Evolutionary conservation across 495 filamentous ascomycete species (phyloP).

Genomic region (Xylaria bambusicola): DNA sequence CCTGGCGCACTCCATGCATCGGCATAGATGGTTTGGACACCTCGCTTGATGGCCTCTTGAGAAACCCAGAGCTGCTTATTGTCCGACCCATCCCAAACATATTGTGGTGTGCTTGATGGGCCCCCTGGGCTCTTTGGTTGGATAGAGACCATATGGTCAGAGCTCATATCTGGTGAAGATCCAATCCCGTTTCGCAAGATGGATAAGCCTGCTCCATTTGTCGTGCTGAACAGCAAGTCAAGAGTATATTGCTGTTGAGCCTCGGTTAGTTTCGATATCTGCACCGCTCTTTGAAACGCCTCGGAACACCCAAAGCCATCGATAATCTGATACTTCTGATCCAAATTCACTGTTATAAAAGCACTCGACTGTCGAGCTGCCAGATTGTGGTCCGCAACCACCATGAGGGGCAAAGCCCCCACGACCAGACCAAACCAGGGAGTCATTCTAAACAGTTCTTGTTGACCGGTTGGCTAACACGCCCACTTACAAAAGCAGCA

Average conservation of each 20-base stretch:
- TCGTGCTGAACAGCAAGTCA: slow-evolving; percentile 50
- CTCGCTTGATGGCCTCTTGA: slow-evolving; percentile 47
- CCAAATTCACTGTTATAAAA: slow-evolving; percentile 42
- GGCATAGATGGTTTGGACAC: slow-evolving; percentile 54
- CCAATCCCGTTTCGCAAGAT: slow-evolving; percentile 60
- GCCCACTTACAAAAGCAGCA: background rate
- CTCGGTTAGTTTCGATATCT: slow-evolving; percentile 35
- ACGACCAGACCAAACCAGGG: background rate
- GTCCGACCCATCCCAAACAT: slow-evolving; percentile 50
- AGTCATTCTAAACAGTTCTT: background rate
- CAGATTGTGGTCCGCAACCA: slow-evolving; percentile 8
- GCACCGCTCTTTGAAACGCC: slow-evolving; percentile 50
- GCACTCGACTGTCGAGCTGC: slow-evolving; percentile 20
- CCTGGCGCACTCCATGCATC: slow-evolving; percentile 59
- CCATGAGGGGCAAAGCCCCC: slow-evolving; percentile 13
- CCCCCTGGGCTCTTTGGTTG: slow-evolving; percentile 43
- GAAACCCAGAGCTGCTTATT: slow-evolving; percentile 53
- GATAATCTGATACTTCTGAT: slow-evolving; percentile 45
- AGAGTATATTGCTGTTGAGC: slow-evolving; percentile 39
- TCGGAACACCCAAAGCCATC: slow-evolving; percentile 55
- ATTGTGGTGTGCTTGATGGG: slow-evolving; percentile 36
- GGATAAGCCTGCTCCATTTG: slow-evolving; percentile 50
- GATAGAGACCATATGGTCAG: slow-evolving; percentile 47
- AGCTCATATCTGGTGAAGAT: slow-evolving; percentile 41
- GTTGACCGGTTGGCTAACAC: background rate